Conservation (phyloP, 371 early-diverging fungal genomes). For the Mortierella polycephala region DNA sequence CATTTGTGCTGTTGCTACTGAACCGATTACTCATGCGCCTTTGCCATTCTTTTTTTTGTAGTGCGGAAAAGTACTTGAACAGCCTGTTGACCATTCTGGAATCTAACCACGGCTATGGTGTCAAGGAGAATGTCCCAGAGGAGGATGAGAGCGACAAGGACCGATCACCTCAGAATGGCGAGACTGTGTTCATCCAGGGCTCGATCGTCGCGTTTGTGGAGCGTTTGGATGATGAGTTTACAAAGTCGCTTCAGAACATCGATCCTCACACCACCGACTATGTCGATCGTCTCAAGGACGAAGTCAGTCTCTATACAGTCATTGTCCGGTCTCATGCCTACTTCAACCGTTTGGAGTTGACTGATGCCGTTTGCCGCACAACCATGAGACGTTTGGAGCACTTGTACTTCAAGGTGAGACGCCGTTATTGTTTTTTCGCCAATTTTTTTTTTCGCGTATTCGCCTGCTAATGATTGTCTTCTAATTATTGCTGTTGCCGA, state of each 20-base stretch:
- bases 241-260: conserved; percentile 91
- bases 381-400: conserved; percentile 94
- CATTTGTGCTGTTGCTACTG: not conserved
- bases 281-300: conserved; percentile 93
- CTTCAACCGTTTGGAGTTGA: conserved; percentile 70
- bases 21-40: not conserved
- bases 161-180: conserved; percentile 61
- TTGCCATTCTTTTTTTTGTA: conserved; percentile 17
- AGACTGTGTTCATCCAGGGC: conserved; percentile 77
- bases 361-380: conserved; percentile 73
- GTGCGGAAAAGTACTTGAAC: conserved; percentile 77
- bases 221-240: conserved; percentile 97
- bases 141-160: conserved; percentile 78
- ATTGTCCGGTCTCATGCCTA: conserved; percentile 90
- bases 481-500: not conserved
- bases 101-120: conserved; percentile 64
- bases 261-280: conserved; percentile 98
- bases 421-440: not conserved
- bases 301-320: conserved; percentile 85
- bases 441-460: not conserved
- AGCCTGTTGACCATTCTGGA: conserved; percentile 81
- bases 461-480: not conserved
- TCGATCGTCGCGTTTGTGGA: conserved; percentile 91
- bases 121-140: conserved; percentile 75
- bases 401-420: conserved; percentile 89